These are phyloP conservation scores for Penicillium paneum DNA, from an alignment of 2,329 filamentous ascomycete species.

Conservation along the genomic window DNA sequence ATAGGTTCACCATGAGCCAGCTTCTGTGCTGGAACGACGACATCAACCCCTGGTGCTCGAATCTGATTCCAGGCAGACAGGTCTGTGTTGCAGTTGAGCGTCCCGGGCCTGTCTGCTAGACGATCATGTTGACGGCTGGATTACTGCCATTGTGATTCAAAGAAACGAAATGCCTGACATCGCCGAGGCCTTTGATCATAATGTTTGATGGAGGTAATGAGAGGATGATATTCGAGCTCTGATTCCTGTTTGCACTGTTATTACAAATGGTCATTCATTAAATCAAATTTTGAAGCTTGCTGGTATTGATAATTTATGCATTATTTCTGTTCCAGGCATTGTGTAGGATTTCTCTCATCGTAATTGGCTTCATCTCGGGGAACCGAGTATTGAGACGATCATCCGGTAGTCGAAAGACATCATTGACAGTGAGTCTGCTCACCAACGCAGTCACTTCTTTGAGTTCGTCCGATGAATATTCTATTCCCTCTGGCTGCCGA, in stretches of 20 bases:
- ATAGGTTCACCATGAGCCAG: constrained; percentile 20
- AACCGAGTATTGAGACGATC: constrained; percentile 23
- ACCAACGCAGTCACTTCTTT: constrained; percentile 28
- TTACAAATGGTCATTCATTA: neutral
- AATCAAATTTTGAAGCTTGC: neutral
- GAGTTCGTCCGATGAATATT: constrained; percentile 23
- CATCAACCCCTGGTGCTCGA: constrained; percentile 22
- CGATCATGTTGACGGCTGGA: neutral
- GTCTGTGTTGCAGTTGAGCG: constrained; percentile 17
- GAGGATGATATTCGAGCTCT: neutral
- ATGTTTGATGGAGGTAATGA: constrained; percentile 2
- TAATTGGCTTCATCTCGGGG: constrained; percentile 23
- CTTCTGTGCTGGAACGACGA: constrained; percentile 26
- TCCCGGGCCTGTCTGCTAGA: constrained; percentile 8
- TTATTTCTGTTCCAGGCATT: constrained; percentile 14
- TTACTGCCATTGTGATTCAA: neutral
- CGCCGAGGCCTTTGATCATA: neutral
- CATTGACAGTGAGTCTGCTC: constrained; percentile 28
- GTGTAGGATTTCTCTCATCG: constrained; percentile 25
- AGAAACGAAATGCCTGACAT: neutral
- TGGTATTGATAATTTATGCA: neutral
- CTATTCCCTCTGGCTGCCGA: constrained; percentile 17
- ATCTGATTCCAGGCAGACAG: constrained; percentile 22
- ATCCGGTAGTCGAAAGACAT: constrained; percentile 29
- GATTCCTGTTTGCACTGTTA: neutral